Conservation (phyloP, 2,329 filamentous ascomycete species). For the Scedosporium apiospermum region DNA sequence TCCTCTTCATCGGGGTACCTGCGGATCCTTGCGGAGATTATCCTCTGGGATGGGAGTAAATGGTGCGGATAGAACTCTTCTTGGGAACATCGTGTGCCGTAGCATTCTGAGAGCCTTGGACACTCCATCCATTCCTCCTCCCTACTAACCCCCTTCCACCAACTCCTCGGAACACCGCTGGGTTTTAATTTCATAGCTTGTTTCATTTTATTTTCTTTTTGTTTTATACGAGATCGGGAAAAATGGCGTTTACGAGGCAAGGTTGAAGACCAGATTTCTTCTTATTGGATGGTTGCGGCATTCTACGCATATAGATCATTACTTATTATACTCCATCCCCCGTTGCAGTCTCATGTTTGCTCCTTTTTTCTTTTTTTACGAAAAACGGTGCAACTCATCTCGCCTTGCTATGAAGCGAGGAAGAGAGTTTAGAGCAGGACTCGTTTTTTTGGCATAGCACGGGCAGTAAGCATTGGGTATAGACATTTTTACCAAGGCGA, state of each 20-base stretch:
- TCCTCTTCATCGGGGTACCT: not conserved
- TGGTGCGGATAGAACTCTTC: not conserved
- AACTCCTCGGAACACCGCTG: not conserved
- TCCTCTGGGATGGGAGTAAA: not conserved
- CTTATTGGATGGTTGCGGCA: not conserved
- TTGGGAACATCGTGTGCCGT: not conserved
- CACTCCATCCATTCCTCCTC: not conserved
- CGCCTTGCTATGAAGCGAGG: not conserved
- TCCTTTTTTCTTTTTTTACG: not conserved
- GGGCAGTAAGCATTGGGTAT: not conserved
- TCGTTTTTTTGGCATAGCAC: not conserved
- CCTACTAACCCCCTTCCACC: not conserved
- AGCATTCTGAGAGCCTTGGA: not conserved
- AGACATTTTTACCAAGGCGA: not conserved
- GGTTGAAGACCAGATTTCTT: not conserved
- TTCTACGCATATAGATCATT: not conserved
- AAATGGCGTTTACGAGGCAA: not conserved
- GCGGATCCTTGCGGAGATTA: not conserved
- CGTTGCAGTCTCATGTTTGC: no score
- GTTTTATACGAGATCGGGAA: not conserved
- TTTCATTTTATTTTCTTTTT: not conserved
- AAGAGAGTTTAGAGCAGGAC: not conserved
- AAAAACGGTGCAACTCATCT: not conserved
- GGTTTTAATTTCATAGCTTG: not conserved
- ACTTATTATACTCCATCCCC: not conserved